Conservation (phyloP, 441 rosid genomes). For the Syzygium syzygioides region DNA sequence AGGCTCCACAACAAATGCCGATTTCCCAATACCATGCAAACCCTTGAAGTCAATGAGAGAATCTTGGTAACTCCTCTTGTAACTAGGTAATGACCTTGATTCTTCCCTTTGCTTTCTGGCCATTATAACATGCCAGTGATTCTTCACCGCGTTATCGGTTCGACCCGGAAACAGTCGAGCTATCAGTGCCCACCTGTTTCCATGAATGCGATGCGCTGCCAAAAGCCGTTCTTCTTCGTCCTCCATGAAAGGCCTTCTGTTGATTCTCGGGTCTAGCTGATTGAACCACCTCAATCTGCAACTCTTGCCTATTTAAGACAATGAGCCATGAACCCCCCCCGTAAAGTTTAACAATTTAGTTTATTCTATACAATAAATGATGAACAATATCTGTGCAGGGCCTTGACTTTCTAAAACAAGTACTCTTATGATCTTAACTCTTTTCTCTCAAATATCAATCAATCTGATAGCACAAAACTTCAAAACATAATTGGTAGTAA, state of each 20-base stretch:
- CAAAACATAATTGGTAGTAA: background rate
- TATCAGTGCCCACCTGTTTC: conserved; percentile 62
- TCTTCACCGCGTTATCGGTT: conserved; percentile 59
- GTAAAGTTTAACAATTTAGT: background rate
- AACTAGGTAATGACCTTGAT: conserved; percentile 19
- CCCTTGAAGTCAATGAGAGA: conserved; percentile 2
- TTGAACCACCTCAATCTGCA: conserved; percentile 74
- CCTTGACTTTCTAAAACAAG: background rate
- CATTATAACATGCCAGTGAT: conserved; percentile 67
- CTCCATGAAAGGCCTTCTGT: conserved; percentile 47
- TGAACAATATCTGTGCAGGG: background rate
- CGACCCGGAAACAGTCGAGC: conserved; percentile 53
- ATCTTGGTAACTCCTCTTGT: conserved; percentile 26
- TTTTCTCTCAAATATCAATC: background rate
- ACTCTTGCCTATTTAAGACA: conserved; percentile 40
- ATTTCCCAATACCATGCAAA: conserved; percentile 18
- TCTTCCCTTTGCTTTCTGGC: conserved; percentile 51
- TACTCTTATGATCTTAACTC: background rate
- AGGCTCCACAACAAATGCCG: conserved; percentile 20
- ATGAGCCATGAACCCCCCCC: background rate
- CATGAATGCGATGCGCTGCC: conserved; percentile 52
- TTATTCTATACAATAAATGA: background rate
- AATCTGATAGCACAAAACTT: background rate
- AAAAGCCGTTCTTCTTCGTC: conserved; percentile 57
- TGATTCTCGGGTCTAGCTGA: conserved; percentile 62